Evolutionary conservation across 2,329 filamentous ascomycete genomes (phyloP).

Genomic region (Microcyclosporella mali): DNA sequence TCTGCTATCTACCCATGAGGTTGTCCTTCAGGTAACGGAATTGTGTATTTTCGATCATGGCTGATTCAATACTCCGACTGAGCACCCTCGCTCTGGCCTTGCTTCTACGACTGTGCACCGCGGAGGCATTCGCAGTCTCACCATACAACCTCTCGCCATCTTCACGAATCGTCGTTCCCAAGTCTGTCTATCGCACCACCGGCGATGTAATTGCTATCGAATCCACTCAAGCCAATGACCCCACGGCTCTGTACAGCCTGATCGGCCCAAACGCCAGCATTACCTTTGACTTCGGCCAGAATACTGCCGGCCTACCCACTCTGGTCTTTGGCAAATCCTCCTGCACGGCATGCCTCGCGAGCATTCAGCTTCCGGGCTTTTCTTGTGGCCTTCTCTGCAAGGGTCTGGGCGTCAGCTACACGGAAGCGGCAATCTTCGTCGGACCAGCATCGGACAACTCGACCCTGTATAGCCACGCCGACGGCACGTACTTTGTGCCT

Average conservation of each 20-base stretch:
- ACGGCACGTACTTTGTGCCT: conserved; percentile 1
- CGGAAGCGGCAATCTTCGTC: neutral
- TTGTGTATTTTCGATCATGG: no score
- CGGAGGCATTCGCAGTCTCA: neutral
- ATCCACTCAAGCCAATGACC: neutral
- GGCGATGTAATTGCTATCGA: neutral
- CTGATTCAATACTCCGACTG: no score
- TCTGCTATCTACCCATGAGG: no score
- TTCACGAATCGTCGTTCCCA: neutral
- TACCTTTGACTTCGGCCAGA: conserved; percentile 3
- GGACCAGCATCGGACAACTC: neutral
- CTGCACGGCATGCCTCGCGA: neutral
- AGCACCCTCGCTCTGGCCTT: no score
- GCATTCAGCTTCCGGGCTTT: neutral
- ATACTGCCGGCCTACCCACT: neutral
- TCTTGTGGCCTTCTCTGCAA: neutral
- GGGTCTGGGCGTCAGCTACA: neutral
- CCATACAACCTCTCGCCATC: conserved; percentile 1
- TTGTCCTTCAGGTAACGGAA: no score
- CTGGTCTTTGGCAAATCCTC: neutral
- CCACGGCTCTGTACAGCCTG: neutral
- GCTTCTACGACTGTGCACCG: no score
- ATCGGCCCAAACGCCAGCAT: neutral
- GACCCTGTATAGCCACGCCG: neutral
- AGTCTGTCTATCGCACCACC: neutral